Conservation (phyloP, 2,329 filamentous ascomycete species). For the Trichoderma guizhouense region DNA sequence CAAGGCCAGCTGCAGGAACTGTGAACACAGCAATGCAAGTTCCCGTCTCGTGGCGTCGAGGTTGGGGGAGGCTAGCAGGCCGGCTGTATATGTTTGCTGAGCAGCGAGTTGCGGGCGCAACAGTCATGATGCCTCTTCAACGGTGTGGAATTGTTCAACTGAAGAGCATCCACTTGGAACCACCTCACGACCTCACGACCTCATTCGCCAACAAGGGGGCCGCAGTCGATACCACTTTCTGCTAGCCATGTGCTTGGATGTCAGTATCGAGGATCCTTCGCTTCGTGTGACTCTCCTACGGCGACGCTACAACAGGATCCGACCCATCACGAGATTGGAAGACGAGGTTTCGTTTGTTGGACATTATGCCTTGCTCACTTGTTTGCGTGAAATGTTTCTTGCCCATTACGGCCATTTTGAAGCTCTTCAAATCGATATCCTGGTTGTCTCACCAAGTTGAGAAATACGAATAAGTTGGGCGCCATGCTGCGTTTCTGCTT, state of each 20-base stretch:
- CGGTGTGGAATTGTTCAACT: not conserved
- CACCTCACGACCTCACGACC: not conserved
- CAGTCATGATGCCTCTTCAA: not conserved
- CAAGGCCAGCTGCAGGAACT: not conserved
- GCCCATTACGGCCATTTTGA: not conserved
- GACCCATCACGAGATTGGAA: not conserved
- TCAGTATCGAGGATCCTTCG: not conserved
- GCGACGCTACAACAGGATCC: not conserved
- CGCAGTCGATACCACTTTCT: not conserved
- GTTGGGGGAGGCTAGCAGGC: not conserved
- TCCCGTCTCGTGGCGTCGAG: conserved; percentile 1
- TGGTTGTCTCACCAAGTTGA: not conserved
- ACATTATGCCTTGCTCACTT: not conserved
- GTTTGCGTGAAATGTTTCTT: not conserved
- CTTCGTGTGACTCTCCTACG: not conserved
- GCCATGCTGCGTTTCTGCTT: not conserved
- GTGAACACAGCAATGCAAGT: conserved; percentile 13
- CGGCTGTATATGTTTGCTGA: not conserved
- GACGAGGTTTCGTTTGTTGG: not conserved
- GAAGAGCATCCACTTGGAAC: not conserved
- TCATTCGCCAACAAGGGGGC: not conserved
- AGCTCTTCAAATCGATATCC: not conserved
- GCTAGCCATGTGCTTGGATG: not conserved
- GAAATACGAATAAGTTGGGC: not conserved
- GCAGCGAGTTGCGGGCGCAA: not conserved